Conservation (phyloP, 331 rosid genomes). For the Malus hybrid region DNA sequence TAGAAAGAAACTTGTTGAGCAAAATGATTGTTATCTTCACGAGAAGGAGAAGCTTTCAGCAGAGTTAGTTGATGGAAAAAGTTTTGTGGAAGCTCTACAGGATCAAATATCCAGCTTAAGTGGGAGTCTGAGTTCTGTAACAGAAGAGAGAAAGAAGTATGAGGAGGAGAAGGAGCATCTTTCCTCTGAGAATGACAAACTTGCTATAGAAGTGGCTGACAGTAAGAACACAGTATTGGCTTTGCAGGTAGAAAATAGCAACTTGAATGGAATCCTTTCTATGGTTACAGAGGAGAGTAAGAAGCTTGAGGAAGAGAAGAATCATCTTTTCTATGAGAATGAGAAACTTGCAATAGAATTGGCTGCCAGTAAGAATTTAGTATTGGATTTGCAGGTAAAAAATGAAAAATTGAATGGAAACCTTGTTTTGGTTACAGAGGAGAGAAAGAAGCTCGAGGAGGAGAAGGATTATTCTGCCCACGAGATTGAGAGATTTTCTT, state of each 20-base stretch:
- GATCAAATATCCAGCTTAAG: constrained; percentile 47
- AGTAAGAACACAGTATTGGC: constrained; percentile 43
- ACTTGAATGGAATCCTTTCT: constrained; percentile 44
- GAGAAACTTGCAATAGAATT: constrained; percentile 29
- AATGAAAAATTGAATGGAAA: constrained; percentile 42
- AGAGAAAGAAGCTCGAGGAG: constrained; percentile 27
- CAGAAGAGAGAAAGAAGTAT: constrained; percentile 40
- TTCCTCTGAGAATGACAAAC: constrained; percentile 41
- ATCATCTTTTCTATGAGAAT: neutral
- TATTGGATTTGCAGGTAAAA: constrained; percentile 48
- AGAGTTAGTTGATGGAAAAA: constrained; percentile 39
- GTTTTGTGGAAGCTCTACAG: constrained; percentile 38
- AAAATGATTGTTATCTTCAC: constrained; percentile 38
- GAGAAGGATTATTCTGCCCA: constrained; percentile 42
- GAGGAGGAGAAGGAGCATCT: constrained; percentile 51
- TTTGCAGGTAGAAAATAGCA: constrained; percentile 48
- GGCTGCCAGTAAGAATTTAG: constrained; percentile 52
- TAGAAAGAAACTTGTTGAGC: constrained; percentile 43
- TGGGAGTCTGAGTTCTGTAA: constrained; percentile 41
- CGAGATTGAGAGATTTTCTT: constrained; percentile 46
- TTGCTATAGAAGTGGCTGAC: constrained; percentile 37
- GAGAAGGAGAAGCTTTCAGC: constrained; percentile 56
- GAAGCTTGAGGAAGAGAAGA: neutral
- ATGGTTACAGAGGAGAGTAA: constrained; percentile 42
- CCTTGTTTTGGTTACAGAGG: constrained; percentile 21